Base-by-base conservation (phyloP, 2,329 filamentous ascomycete genomes). In the Sphaerostilbella broomeana region DNA sequence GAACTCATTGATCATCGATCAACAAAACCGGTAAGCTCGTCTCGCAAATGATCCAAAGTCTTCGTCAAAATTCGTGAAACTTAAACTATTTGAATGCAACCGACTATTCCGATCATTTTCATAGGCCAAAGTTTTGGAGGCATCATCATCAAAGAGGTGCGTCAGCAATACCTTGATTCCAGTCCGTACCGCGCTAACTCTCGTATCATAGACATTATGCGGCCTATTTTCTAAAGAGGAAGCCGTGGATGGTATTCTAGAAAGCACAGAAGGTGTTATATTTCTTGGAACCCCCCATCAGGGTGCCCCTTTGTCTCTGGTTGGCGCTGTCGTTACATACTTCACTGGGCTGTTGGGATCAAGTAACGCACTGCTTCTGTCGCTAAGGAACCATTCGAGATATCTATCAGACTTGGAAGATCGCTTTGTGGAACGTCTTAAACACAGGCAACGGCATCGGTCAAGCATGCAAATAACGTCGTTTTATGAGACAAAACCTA, bases 121-220 rank as follows among this genome's bases (percentile, higher is more conserved):
- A 42, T 51, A 2, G 46, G 48, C 4, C 47, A 51, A 5, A 51
- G 49, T 33, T 44, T 51, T n/a, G 49, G 48, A 2, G 48, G 48
- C 2, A 49, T 51, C 6, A 42, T 51, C 13, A 48, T 51, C 4
- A 51, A 51, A 13, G 29, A 51, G 18, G 28, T 40, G 19, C 9
- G 25, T 4, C 2, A 7, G 17, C 22, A 25, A 25, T 12, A 2
- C 8, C 12, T 25, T n/a, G n/a, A n/a, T n/a, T n/a, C n/a, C n/a
- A n/a, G n/a, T n/a, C n/a, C n/a, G n/a, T n/a, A n/a, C n/a, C n/a
- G n/a, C n/a, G n/a, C n/a, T n/a, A n/a, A n/a, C n/a, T n/a, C n/a
- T n/a, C n/a, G n/a, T n/a, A n/a, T n/a, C n/a, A n/a, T n/a, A n/a
- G n/a, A n/a, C n/a, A n/a, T n/a, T n/a, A n/a, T n/a, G n/a, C 22